Conservation (phyloP, 2,329 filamentous ascomycete genomes). For the Trichoderma polysporum region DNA sequence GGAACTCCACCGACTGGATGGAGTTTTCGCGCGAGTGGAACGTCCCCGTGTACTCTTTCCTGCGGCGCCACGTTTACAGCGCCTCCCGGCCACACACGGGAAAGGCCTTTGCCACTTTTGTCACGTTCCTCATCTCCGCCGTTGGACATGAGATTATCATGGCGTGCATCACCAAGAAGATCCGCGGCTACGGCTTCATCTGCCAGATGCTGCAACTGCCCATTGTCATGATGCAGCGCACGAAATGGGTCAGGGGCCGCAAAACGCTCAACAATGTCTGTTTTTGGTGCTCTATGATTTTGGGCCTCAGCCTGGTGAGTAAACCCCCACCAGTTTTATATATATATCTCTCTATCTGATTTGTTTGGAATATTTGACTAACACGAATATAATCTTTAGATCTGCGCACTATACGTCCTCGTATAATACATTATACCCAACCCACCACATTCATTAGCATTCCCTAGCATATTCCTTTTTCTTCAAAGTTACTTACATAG, state of each 20-base stretch:
- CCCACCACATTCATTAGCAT: not conserved
- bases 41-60: slow-evolving; percentile 93
- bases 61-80: slow-evolving; percentile 89
- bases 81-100: slow-evolving; percentile 77
- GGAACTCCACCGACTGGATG: slow-evolving; percentile 84
- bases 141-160: slow-evolving; percentile 93
- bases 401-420: slow-evolving; percentile 55
- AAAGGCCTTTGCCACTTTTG: slow-evolving; percentile 72
- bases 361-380: not conserved
- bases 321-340: not conserved
- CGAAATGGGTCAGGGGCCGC: slow-evolving; percentile 69
- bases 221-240: slow-evolving; percentile 87
- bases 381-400: slow-evolving; percentile 33
- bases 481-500: not conserved
- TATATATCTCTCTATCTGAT: not conserved
- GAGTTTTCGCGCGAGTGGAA: slow-evolving; percentile 98
- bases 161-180: slow-evolving; percentile 96
- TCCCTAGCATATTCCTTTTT: not conserved
- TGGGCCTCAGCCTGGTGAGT: slow-evolving; percentile 77
- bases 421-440: slow-evolving; percentile 34
- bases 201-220: slow-evolving; percentile 97
- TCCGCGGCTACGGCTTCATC: slow-evolving; percentile 88
- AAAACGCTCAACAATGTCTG: slow-evolving; percentile 83
- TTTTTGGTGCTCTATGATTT: slow-evolving; percentile 90
- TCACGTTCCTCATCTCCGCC: slow-evolving; percentile 89